phyloP scores from a whole-genome alignment of 1,139 yeast species.

The Debaryomyces sp. region DNA sequence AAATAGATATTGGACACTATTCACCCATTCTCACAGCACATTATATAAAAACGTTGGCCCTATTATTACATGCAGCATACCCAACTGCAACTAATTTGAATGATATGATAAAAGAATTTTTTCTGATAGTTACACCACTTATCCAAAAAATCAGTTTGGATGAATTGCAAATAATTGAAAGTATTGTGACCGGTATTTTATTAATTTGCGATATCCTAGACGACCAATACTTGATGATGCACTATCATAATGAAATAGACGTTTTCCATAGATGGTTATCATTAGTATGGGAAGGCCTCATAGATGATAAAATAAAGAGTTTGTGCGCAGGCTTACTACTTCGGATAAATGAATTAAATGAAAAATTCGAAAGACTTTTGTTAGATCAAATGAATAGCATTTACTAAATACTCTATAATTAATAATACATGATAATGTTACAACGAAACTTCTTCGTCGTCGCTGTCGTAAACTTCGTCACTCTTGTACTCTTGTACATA shows the following conservation, averaged over 20 bases:
- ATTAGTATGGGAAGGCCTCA: slow-evolving; percentile 46
- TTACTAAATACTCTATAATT: slow-evolving; percentile 12
- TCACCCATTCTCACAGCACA: slow-evolving; percentile 60
- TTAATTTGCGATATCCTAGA: slow-evolving; percentile 51
- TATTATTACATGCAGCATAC: slow-evolving; percentile 58
- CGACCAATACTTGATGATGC: slow-evolving; percentile 32
- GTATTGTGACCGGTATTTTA: slow-evolving; percentile 48
- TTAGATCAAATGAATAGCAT: slow-evolving; percentile 21
- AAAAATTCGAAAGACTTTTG: slow-evolving; percentile 15
- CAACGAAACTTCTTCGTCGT: neutral
- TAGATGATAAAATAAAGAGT: slow-evolving; percentile 48
- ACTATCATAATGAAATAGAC: slow-evolving; percentile 31
- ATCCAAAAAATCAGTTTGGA: slow-evolving; percentile 24
- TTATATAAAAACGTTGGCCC: slow-evolving; percentile 58
- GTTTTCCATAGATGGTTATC: slow-evolving; percentile 45
- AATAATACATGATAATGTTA: neutral
- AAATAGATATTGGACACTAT: slow-evolving; percentile 53
- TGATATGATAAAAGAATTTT: slow-evolving; percentile 61
- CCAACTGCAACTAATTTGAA: slow-evolving; percentile 53
- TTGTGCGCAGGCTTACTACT: slow-evolving; percentile 55
- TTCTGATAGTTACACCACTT: slow-evolving; percentile 39
- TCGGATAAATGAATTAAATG: slow-evolving; percentile 32
- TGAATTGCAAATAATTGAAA: slow-evolving; percentile 44
- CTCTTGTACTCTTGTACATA: neutral
- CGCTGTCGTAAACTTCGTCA: neutral